These are phyloP conservation scores for Didymella glomerata DNA, from an alignment of 2,329 filamentous ascomycete species.

Conservation along the genomic window DNA sequence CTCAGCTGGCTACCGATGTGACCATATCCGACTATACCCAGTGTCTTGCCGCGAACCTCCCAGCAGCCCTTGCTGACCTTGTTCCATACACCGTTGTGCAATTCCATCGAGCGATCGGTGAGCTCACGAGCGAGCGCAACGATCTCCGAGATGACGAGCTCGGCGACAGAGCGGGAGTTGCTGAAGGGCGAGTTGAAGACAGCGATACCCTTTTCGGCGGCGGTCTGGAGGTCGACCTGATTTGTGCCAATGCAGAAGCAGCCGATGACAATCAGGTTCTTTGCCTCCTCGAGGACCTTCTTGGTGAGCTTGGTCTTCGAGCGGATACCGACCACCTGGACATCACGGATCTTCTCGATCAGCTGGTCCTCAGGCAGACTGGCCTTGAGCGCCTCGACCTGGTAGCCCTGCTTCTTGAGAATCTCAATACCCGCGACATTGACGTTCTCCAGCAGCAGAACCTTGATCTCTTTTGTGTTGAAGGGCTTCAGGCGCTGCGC, in stretches of 20 bases:
- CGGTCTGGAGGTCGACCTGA: constrained; percentile 86
- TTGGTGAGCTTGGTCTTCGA: constrained; percentile 96
- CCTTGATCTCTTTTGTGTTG: constrained; percentile 94
- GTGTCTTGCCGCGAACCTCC: constrained; percentile 97
- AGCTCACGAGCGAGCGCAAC: constrained; percentile 91
- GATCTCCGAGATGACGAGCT: constrained; percentile 93
- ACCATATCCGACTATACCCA: constrained; percentile 95
- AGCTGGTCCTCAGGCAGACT: constrained; percentile 91
- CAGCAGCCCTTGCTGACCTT: constrained; percentile 97
- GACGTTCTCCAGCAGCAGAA: constrained; percentile 93
- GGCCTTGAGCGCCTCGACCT: constrained; percentile 90
- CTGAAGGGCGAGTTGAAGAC: constrained; percentile 99
- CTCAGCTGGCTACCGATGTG: constrained; percentile 97
- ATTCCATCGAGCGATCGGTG: constrained; percentile 89
- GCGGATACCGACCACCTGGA: constrained; percentile 96
- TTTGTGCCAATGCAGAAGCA: constrained; percentile 99
- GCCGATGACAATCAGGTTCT: constrained; percentile 92
- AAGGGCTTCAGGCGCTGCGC: constrained; percentile 92
- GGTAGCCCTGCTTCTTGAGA: constrained; percentile 85
- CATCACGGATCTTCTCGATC: constrained; percentile 97
- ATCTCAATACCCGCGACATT: constrained; percentile 90
- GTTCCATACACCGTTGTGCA: constrained; percentile 96
- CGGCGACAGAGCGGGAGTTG: constrained; percentile 96
- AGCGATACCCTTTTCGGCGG: constrained; percentile 84
- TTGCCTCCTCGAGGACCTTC: constrained; percentile 84